phyloP scores from a whole-genome alignment of 352 stramenopile genomes.

The Pythium plurisporium region DNA sequence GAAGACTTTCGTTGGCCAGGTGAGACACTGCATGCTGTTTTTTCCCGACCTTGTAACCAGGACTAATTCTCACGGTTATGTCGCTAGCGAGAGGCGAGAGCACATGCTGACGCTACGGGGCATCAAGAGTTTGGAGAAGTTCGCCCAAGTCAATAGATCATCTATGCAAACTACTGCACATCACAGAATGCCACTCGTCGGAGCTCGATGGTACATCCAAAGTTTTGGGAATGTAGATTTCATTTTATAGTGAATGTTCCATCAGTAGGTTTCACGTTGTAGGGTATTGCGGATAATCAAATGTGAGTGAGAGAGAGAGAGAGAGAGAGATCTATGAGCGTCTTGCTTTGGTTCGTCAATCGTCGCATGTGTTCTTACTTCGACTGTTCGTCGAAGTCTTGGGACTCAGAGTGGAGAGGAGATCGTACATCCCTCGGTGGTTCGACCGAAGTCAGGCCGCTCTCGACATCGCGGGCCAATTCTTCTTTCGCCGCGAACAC shows the following conservation, averaged over 20 bases:
- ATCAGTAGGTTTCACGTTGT: neutral
- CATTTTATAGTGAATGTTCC: no score
- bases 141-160: constrained; percentile 8
- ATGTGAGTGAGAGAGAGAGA: no score
- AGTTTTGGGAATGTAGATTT: neutral
- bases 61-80: neutral
- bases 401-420: constrained; percentile 33
- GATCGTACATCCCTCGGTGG: constrained; percentile 36
- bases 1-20: constrained; percentile 48
- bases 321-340: no score
- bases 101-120: constrained; percentile 53
- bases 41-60: neutral
- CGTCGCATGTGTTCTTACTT: neutral
- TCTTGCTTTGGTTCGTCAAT: constrained; percentile 4
- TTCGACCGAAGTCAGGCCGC: constrained; percentile 20
- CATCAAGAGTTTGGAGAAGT: constrained; percentile 79
- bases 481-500: constrained; percentile 49
- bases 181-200: no score
- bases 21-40: neutral
- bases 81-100: constrained; percentile 46
- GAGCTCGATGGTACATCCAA: no score
- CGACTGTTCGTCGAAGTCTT: constrained; percentile 19
- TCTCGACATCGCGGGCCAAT: constrained; percentile 41
- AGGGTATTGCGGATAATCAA: neutral
- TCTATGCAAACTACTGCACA: no score